A percentile compares a stretch with the other conserved stretches of the same genome.
phyloP scores from a whole-genome alignment of 2,329 filamentous ascomycete genomes.

The Trichoderma gracile region DNA sequence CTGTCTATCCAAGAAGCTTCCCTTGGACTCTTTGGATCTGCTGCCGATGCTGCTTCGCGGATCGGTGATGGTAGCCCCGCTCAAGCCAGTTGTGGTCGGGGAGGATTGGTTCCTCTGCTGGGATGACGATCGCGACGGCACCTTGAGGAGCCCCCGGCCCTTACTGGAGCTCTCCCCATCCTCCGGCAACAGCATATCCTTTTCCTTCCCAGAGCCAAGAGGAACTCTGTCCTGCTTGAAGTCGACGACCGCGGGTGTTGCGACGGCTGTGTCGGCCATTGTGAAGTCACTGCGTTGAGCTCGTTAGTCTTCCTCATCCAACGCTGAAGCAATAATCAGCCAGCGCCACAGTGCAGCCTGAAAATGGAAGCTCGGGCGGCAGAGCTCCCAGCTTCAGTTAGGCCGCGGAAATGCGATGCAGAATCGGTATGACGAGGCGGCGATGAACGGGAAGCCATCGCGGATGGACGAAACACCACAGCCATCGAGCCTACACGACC shows the following conservation, averaged over 20 bases:
- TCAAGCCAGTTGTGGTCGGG: slow-evolving; percentile 60
- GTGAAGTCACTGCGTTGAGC: slow-evolving; percentile 26
- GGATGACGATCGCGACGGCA: slow-evolving; percentile 64
- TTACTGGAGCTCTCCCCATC: slow-evolving; percentile 49
- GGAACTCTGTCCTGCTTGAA: slow-evolving; percentile 40
- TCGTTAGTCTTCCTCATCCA: slow-evolving; percentile 11
- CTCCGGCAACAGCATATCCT: slow-evolving; percentile 45
- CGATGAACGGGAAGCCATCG: neutral
- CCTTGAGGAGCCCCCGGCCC: slow-evolving; percentile 55
- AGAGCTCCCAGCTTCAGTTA: slow-evolving; percentile 1
- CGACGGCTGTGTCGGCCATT: slow-evolving; percentile 39
- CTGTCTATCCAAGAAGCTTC: slow-evolving; percentile 62
- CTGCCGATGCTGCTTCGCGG: slow-evolving; percentile 63
- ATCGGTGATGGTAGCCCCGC: slow-evolving; percentile 60
- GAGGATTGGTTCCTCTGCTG: slow-evolving; percentile 60
- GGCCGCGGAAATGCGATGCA: neutral
- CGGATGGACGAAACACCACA: neutral
- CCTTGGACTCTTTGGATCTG: slow-evolving; percentile 65
- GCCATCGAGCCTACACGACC: neutral
- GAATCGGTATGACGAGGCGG: neutral
- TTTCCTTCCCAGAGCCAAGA: slow-evolving; percentile 45
- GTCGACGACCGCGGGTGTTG: slow-evolving; percentile 34
- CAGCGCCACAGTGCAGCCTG: neutral
- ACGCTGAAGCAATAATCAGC: neutral
- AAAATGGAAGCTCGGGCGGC: neutral